Percentiles rank a stretch among this genome's conserved stretches.
Conservation (phyloP, 2,329 filamentous ascomycete genomes). For the Scedosporium aurantiacum region DNA sequence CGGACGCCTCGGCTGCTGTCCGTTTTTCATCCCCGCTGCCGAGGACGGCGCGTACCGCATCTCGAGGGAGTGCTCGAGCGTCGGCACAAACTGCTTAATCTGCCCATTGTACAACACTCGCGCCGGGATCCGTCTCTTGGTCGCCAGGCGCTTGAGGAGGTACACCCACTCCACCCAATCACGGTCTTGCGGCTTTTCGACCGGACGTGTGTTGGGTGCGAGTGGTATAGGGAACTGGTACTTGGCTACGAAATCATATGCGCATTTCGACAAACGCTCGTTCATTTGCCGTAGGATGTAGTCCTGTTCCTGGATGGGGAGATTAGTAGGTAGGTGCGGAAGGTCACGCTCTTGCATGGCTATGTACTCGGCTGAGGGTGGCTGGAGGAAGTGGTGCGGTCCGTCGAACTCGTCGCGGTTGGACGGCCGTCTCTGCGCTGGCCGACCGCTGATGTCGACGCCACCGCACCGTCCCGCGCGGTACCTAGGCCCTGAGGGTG, state of each 20-base stretch:
- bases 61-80: slow-evolving; percentile 78
- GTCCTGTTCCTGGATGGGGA: slow-evolving; percentile 77
- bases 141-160: slow-evolving; percentile 72
- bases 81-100: slow-evolving; percentile 84
- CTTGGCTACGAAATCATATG: slow-evolving; percentile 82
- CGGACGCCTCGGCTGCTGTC: slow-evolving; percentile 59
- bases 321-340: slow-evolving; percentile 70
- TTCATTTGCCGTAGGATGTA: slow-evolving; percentile 70
- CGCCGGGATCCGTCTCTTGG: slow-evolving; percentile 74
- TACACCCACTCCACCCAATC: slow-evolving; percentile 94
- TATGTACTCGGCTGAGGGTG: slow-evolving; percentile 58
- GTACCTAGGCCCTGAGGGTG: slow-evolving; percentile 15
- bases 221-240: slow-evolving; percentile 84
- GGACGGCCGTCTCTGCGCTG: slow-evolving; percentile 53
- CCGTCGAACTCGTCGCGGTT: slow-evolving; percentile 87
- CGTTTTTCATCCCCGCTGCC: background rate
- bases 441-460: slow-evolving; percentile 1
- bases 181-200: slow-evolving; percentile 63
- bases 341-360: slow-evolving; percentile 71
- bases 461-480: slow-evolving; percentile 8
- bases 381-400: slow-evolving; percentile 69
- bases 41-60: slow-evolving; percentile 63
- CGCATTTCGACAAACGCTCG: slow-evolving; percentile 73
- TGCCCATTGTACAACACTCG: slow-evolving; percentile 78
- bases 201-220: slow-evolving; percentile 68